phyloP scores from a whole-genome alignment of 1,284 basidiomycete genomes.

The Kalmanozyma brasiliensis region DNA sequence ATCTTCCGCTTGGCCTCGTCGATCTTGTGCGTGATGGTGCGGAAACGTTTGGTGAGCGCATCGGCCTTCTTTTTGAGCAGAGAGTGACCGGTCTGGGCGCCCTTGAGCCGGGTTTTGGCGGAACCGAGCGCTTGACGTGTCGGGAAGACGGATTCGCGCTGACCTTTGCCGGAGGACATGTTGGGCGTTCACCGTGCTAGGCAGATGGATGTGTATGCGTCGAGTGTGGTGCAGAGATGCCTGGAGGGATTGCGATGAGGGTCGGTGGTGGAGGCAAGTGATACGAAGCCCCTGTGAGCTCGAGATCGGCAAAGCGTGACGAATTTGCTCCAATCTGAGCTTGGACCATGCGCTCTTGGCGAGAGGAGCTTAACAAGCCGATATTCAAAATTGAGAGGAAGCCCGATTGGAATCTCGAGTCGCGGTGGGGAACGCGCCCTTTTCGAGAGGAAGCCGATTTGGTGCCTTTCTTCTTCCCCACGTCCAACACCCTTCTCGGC shows the following conservation, averaged over 20 bases:
- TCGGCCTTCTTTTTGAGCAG: conserved; percentile 97
- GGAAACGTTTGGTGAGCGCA: conserved; percentile 90
- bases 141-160: conserved; percentile 91
- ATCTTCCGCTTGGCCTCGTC: conserved; percentile 99
- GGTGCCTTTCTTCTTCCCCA: conserved; percentile 7
- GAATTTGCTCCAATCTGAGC: conserved; percentile 3
- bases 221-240: background rate
- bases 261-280: too few relatives aligned
- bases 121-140: conserved; percentile 77
- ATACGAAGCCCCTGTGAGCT: too few relatives aligned
- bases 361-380: too few relatives aligned
- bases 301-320: background rate
- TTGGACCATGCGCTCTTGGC: conserved; percentile 23
- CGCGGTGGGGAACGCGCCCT: conserved; percentile 11
- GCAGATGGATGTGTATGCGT: background rate
- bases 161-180: conserved; percentile 84
- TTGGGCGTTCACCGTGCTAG: background rate
- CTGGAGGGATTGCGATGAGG: too few relatives aligned
- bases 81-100: conserved; percentile 96
- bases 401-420: background rate
- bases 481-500: conserved; percentile 10
- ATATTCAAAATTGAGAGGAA: background rate
- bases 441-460: too few relatives aligned
- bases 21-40: conserved; percentile 71
- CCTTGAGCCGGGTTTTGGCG: conserved; percentile 91